A percentile compares a stretch with the other conserved stretches of the same genome.
phyloP scores from a whole-genome alignment of 768 basidiomycete species.

The Leccinum longicurvipes region DNA sequence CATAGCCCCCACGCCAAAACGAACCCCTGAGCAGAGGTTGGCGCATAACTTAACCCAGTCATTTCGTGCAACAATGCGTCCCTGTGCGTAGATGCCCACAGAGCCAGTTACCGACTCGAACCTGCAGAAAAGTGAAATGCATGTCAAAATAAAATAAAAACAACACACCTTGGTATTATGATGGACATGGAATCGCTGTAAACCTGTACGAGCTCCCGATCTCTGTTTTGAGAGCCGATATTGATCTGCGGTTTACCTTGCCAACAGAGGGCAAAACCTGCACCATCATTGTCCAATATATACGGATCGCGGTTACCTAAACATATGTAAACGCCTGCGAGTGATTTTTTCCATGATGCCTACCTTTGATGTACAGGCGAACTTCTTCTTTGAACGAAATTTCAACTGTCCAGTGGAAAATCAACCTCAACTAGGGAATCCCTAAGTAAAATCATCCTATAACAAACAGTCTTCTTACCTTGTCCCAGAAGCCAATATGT shows the following conservation, averaged over 20 bases:
- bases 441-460: conserved; percentile 2
- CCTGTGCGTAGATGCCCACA: conserved; percentile 17
- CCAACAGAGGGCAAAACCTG: conserved; percentile 88
- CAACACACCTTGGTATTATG: conserved; percentile 79
- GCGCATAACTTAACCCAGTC: conserved; percentile 73
- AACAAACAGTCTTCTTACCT: conserved; percentile 43
- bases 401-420: conserved; percentile 79
- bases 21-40: conserved; percentile 77
- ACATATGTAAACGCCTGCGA: conserved; percentile 6
- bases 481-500: conserved; percentile 92
- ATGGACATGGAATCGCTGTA: conserved; percentile 76
- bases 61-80: conserved; percentile 19
- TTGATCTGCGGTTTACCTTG: conserved; percentile 67
- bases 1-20: conserved; percentile 81
- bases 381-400: conserved; percentile 68
- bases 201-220: conserved; percentile 80
- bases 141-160: neutral
- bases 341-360: conserved; percentile 4
- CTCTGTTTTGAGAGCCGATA: conserved; percentile 66
- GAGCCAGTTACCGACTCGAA: conserved; percentile 15
- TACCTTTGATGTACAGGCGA: conserved; percentile 85
- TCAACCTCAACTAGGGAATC: conserved; percentile 55
- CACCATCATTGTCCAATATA: conserved; percentile 60
- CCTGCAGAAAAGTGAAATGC: conserved; percentile 12
- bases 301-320: conserved; percentile 84